Evolutionary conservation across 345 rosid species (phyloP).

Genomic region (Corchorus capsularis): DNA sequence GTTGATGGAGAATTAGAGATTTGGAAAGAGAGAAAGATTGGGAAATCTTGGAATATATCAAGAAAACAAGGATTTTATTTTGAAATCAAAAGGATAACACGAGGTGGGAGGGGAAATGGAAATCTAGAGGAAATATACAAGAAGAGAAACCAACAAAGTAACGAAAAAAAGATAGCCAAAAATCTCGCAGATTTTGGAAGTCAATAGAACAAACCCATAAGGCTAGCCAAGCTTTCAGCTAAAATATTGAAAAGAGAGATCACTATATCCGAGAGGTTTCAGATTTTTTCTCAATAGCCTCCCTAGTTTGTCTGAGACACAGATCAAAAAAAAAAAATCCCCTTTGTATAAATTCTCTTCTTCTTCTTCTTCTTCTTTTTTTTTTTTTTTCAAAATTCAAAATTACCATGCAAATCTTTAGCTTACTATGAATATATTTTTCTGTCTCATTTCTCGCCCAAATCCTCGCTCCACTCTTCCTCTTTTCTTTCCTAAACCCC

Average conservation of each 20-base stretch:
- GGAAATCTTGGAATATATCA: constrained; percentile 28
- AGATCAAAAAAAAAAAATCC: constrained; percentile 11
- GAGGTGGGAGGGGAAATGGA: constrained; percentile 7
- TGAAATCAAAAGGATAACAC: constrained; percentile 9
- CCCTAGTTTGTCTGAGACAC: constrained; percentile 42
- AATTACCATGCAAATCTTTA: constrained; percentile 35
- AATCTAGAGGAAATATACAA: constrained; percentile 22
- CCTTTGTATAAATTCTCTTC: neutral
- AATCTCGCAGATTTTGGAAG: constrained; percentile 34
- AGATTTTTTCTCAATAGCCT: constrained; percentile 30
- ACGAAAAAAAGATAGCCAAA: constrained; percentile 32
- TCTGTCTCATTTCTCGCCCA: constrained; percentile 37
- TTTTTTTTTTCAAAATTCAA: constrained; percentile 24
- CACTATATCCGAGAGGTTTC: constrained; percentile 27
- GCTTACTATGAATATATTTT: constrained; percentile 14
- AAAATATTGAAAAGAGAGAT: constrained; percentile 19
- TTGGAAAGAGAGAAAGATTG: constrained; percentile 7
- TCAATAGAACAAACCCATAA: constrained; percentile 33
- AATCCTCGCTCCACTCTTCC: constrained; percentile 52
- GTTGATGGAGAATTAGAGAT: neutral
- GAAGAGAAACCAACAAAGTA: neutral
- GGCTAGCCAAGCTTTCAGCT: constrained; percentile 35
- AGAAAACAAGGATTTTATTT: constrained; percentile 4
- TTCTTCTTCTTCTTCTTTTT: neutral
- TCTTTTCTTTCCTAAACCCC: constrained; percentile 36